These are phyloP conservation scores for Aspergillus nanangensis DNA, from an alignment of 495 filamentous ascomycete species.

Conservation along the genomic window DNA sequence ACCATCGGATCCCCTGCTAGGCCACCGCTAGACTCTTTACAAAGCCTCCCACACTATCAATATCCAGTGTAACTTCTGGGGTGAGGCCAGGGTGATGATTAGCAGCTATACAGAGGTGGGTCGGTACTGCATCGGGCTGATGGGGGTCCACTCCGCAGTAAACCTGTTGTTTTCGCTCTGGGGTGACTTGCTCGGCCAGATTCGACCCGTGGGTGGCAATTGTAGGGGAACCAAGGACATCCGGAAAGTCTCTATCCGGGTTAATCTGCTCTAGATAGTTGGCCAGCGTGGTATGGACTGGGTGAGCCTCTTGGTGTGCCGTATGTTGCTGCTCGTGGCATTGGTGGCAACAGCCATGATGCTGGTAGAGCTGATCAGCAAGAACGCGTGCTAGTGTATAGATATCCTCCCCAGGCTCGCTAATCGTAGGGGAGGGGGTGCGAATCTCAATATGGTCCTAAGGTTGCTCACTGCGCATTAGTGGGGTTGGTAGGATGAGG, in stretches of 20 bases:
- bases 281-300: background rate
- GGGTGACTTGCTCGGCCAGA: too few species aligned
- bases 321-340: background rate
- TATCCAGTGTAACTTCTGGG: background rate
- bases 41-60: background rate
- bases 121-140: background rate
- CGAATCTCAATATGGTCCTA: background rate
- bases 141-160: background rate
- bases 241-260: background rate
- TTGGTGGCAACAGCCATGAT: background rate
- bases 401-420: background rate
- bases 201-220: background rate
- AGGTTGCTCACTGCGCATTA: background rate
- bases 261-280: background rate
- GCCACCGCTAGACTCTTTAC: background rate
- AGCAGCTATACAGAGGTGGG: background rate
- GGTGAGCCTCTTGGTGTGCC: background rate
- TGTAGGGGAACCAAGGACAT: background rate
- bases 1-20: background rate
- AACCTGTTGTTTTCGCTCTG: background rate
- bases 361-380: too few species aligned
- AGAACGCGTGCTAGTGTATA: too few species aligned
- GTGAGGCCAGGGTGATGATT: background rate
- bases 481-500: background rate
- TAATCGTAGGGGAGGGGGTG: background rate